Evolutionary conservation across 257 asterid species (phyloP), one percentile per base, ranked within the genome.

Genomic region (Gynochthodes officinalis): DNA sequence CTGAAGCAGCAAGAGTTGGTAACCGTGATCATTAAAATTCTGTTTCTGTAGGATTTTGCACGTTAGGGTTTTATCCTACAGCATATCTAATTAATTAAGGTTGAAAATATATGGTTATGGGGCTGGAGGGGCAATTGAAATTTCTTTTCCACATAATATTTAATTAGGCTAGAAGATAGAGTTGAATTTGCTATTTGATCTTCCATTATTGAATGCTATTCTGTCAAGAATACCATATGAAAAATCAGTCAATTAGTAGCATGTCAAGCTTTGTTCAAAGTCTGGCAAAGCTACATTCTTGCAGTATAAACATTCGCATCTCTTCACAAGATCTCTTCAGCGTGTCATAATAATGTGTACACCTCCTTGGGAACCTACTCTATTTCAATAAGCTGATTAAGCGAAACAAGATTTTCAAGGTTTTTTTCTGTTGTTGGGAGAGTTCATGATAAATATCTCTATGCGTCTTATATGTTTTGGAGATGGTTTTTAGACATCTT

Each of bases 201-300:
- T 10, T 57, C 67, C 54, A 60, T 60, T 60, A 2, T 60, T 7
- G 1, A 15, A 7, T 32, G 43, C 23, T 60, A 15, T 33, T 32
- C 65, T 33, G 61, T 55, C 61, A 55, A 55, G 61, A 55, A 55
- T 37, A 37, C 42, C 6, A n/a, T n/a, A n/a, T n/a, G n/a, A n/a
- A n/a, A 7, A 37, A 48, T 15, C 4, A 10, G 14, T 16, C 8
- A 30, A 16, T 32, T 60, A 11, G 25, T 32, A 60, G 42, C 4
- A 11, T 59, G 65, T 59, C 23, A 12, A 59, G 33, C 43, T 60
- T 60, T 37, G 12, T 33, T 60, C 21, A 2, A 2, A 3, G 9
- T 58, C 43, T 14, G 65, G n/a, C 10, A 37, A 33, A 23, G 19
- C 64, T 14, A 1, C 58, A 5, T 49, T 18, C 1, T 10, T 65